Evolutionary conservation across 495 filamentous ascomycete genomes (phyloP).

Genomic region (Aspergillus sclerotioniger): DNA sequence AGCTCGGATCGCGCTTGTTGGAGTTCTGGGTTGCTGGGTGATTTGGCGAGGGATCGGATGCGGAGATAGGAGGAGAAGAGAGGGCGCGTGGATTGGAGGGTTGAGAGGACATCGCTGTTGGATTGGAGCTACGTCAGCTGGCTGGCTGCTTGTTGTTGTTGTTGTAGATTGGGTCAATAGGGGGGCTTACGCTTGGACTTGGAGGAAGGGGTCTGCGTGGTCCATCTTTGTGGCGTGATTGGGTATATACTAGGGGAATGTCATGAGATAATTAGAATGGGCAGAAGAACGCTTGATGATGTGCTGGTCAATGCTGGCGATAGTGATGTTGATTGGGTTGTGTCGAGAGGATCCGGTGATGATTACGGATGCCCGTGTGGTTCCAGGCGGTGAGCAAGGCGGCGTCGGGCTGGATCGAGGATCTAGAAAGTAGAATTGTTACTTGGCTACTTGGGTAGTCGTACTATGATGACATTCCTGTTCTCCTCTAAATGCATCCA

Average conservation of each 20-base stretch:
- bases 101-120: conserved; percentile 76
- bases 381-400: conserved; percentile 17
- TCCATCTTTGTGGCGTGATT: conserved; percentile 44
- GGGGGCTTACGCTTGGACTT: conserved; percentile 74
- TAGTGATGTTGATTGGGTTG: conserved; percentile 2
- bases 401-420: neutral
- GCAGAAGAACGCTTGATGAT: neutral
- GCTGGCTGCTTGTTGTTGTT: neutral
- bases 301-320: neutral
- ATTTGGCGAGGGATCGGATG: conserved; percentile 80
- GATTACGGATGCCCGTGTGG: neutral
- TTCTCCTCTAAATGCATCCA: neutral
- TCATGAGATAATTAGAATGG: neutral
- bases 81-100: conserved; percentile 73
- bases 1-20: conserved; percentile 81
- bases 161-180: conserved; percentile 4
- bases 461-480: neutral
- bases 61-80: conserved; percentile 94
- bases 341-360: conserved; percentile 1
- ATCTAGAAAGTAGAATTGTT: neutral
- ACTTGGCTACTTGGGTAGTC: neutral
- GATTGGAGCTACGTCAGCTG: conserved; percentile 6
- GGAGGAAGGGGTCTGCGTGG: conserved; percentile 85
- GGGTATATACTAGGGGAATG: conserved; percentile 1
- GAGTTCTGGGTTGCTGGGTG: conserved; percentile 76